Conservation (phyloP, 2,329 filamentous ascomycete species). For the Penicillium aurantiogriseum region DNA sequence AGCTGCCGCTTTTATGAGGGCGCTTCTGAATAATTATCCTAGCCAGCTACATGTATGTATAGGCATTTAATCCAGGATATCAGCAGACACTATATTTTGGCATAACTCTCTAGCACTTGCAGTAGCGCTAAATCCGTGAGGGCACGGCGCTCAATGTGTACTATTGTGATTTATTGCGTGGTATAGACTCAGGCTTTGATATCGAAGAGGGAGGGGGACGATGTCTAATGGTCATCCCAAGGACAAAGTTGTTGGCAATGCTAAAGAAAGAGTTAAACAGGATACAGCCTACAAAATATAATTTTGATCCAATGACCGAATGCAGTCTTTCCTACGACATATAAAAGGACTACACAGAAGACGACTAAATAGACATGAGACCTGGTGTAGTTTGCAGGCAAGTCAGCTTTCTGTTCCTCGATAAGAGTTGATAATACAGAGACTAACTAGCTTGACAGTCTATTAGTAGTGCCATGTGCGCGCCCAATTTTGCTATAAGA, state of each 20-base stretch:
- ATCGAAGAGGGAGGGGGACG: too few relatives aligned
- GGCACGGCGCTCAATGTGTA: not conserved
- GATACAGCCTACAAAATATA: too few relatives aligned
- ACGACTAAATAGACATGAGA: too few relatives aligned
- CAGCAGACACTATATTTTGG: not conserved
- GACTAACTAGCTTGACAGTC: not conserved
- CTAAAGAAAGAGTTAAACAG: too few relatives aligned
- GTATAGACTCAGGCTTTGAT: too few relatives aligned
- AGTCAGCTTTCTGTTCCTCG: not conserved
- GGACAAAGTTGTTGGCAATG: too few relatives aligned
- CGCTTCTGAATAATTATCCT: not conserved
- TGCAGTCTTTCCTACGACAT: too few relatives aligned
- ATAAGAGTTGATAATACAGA: not conserved
- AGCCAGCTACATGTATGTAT: not conserved
- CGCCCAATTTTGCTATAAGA: not conserved
- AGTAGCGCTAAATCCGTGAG: not conserved
- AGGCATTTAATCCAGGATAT: not conserved
- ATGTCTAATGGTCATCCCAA: too few relatives aligned
- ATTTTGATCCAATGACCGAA: too few relatives aligned
- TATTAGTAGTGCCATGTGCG: not conserved
- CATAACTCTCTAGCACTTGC: not conserved
- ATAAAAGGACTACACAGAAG: too few relatives aligned
- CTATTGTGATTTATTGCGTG: not conserved
- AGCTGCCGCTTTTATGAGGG: constrained; percentile 1
- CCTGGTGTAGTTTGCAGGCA: not conserved